Base-by-base conservation (phyloP, 164 flowering plant genomes). In the Echeveria elegans region DNA sequence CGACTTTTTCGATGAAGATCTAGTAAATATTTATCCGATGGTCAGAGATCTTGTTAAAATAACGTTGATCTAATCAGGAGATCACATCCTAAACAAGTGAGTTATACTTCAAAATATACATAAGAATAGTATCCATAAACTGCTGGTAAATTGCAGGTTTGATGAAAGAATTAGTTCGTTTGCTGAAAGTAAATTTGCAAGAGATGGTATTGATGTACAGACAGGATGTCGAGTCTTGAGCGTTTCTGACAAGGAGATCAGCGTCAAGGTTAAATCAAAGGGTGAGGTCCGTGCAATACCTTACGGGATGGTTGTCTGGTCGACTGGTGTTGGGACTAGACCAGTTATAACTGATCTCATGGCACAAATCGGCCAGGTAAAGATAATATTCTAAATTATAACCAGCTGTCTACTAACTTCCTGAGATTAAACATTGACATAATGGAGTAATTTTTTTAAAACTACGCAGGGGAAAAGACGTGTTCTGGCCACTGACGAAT, bases 271-370 rank as follows among this genome's bases (percentile, higher is more conserved):
- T 2, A 77, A 79, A 72, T 68, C 80, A 11, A 72, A 63, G 1
- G 85, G 79, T 56, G 78, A 79, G 45, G 47, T 71, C 64, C 66
- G 59, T 52, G 65, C 75, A 26, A 48, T 82, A 32, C 97, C 97
- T 14, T 86, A 89, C 77, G 98, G 97, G 60, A 81, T 93, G 85
- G 80, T 87, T 45, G 86, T 93, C 9, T 93, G 98, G 98, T 88
- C 98, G 26, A 87, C 98, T 50, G 98, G 98, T 48, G 76, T 88
- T 68, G 86, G 86, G 45, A 86, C 96, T 69, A 85, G 96, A 36
- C 96, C 97, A 58, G 83, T 90, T 65, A 72, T 93, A n/a, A 82
- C 48, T 71, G 89, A 93, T 66, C 88, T 89, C 63, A 89, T 93
- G 98, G 76, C 80, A 66, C 90, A 90, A 80, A 82, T 89, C 72